Evolutionary conservation across 208 protist genomes (phyloP), one percentile per base, ranked within the genome.

Genomic region (Wallacemonas sp.): DNA sequence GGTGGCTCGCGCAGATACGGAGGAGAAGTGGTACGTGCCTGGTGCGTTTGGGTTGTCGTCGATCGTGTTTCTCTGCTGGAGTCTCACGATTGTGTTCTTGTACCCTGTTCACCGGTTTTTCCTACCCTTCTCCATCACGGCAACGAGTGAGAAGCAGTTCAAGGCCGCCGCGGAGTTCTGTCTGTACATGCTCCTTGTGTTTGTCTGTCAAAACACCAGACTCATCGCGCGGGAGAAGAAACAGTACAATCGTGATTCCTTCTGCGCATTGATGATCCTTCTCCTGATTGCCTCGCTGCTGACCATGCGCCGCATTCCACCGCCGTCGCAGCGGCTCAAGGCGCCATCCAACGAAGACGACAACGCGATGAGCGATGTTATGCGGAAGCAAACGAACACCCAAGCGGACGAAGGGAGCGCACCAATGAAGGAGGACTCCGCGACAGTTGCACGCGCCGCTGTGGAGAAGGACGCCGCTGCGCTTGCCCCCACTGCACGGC

Each of bases 241-340:
- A 33, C 21, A 1, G 48, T 56, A 56, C 48, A 33, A 34, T n/a
- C 19, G 27, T 9, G 48, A 56, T 19, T n/a, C n/a, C 8, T 56
- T 56, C 27, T 27, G 48, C 27, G 19, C 48, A 14, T n/a, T 56
- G 24, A 56, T 56, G 48, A 27, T 56, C 21, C 19, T 33, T 9
- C 26, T 56, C 5, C 27, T 56, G 5, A 19, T 34, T 6, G 48
- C 24, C 6, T 5, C 48, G 23, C 5, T 56, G 48, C 27, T 56
- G 24, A 56, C 48, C 19, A 5, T 56, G 48, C 48, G 48, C 19
- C 48, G 48, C 19, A 56, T 56, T 33, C 48, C 48, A 33, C 24
- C 14, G 27, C 48, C 48, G 27, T 6, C 19, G 19, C 17, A 6
- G 9, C 44, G 44, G 36, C 36, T 16, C 9, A 41, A 41, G 16